Percentiles rank a stretch among this genome's conserved stretches.
phyloP scores from a whole-genome alignment of 2,329 filamentous ascomycete genomes.

The Colletotrichum musae region DNA sequence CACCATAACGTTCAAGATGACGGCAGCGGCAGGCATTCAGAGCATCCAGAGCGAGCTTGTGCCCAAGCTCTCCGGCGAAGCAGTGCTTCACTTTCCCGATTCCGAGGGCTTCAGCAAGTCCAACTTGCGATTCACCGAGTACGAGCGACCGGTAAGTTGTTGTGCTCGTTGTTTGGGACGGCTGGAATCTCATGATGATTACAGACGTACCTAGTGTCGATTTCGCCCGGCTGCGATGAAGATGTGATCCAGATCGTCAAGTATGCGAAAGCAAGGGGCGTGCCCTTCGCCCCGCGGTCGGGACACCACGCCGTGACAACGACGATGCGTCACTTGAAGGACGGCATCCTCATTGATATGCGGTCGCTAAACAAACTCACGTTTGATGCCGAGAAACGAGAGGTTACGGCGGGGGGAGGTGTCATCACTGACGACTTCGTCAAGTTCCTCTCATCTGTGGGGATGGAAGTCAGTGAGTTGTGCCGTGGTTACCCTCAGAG shows the following conservation, averaged over 20 bases:
- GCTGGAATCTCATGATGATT: not conserved
- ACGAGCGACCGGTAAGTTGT: conserved; percentile 25
- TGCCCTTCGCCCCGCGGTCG: conserved; percentile 36
- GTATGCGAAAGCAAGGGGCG: conserved; percentile 27
- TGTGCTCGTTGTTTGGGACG: rapidly evolving
- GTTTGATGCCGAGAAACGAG: conserved; percentile 36
- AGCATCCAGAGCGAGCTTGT: conserved; percentile 9
- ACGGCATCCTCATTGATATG: conserved; percentile 45
- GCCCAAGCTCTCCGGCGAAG: conserved; percentile 10
- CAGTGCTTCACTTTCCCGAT: conserved; percentile 5
- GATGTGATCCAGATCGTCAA: conserved; percentile 32
- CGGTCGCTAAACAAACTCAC: conserved; percentile 43
- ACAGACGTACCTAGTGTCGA: conserved; percentile 26
- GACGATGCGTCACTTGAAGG: conserved; percentile 35
- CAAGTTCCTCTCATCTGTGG: conserved; percentile 28
- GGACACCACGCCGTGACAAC: conserved; percentile 42
- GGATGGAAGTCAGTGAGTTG: conserved; percentile 35
- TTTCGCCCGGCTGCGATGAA: conserved; percentile 22
- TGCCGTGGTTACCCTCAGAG: not conserved
- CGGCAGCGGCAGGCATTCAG: not conserved
- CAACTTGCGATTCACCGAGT: conserved; percentile 32
- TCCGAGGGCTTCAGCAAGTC: conserved; percentile 12
- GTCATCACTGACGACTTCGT: conserved; percentile 33
- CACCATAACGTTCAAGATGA: not conserved
- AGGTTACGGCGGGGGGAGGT: conserved; percentile 22